Percentiles rank a stretch among this genome's conserved stretches.
These are phyloP conservation scores for Syncephalis fuscata DNA, from an alignment of 371 early-diverging fungal species.

Conservation along the genomic window DNA sequence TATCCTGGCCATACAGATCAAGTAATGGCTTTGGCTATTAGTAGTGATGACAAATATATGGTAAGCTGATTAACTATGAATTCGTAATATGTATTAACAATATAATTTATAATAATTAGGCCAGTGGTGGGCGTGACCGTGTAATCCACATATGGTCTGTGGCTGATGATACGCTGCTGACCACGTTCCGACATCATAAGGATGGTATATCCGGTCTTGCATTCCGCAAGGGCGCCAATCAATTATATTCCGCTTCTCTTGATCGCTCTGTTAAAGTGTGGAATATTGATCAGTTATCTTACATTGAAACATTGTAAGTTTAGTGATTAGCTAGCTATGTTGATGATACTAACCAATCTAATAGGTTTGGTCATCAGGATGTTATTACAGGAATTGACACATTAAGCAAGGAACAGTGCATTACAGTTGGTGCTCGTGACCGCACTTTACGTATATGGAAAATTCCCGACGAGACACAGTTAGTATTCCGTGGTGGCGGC, in stretches of 20 bases:
- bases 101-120: slow-evolving; percentile 5
- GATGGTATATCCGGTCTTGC: slow-evolving; percentile 80
- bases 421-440: slow-evolving; percentile 87
- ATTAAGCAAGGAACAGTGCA: slow-evolving; percentile 71
- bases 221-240: slow-evolving; percentile 65
- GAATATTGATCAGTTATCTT: slow-evolving; percentile 80
- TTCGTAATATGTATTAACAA: background rate
- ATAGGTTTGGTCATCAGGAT: slow-evolving; percentile 91
- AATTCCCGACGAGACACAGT: slow-evolving; percentile 81
- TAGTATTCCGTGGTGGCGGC: slow-evolving; percentile 75
- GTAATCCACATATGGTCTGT: slow-evolving; percentile 84
- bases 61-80: slow-evolving; percentile 17
- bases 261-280: slow-evolving; percentile 94
- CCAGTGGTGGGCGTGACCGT: slow-evolving; percentile 75
- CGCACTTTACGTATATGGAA: slow-evolving; percentile 87
- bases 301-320: slow-evolving; percentile 77
- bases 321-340: background rate
- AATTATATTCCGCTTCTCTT: slow-evolving; percentile 77
- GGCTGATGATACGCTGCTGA: slow-evolving; percentile 42
- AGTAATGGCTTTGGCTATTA: slow-evolving; percentile 62
- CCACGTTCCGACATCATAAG: slow-evolving; percentile 71
- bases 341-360: slow-evolving; percentile 1
- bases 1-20: slow-evolving; percentile 69
- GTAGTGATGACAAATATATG: slow-evolving; percentile 67
- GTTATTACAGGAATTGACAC: slow-evolving; percentile 58